Percentiles rank a stretch among this genome's conserved stretches.
Evolutionary conservation across 169 alveolate species (phyloP).

Genomic region (Plasmodium knowlesi): DNA sequence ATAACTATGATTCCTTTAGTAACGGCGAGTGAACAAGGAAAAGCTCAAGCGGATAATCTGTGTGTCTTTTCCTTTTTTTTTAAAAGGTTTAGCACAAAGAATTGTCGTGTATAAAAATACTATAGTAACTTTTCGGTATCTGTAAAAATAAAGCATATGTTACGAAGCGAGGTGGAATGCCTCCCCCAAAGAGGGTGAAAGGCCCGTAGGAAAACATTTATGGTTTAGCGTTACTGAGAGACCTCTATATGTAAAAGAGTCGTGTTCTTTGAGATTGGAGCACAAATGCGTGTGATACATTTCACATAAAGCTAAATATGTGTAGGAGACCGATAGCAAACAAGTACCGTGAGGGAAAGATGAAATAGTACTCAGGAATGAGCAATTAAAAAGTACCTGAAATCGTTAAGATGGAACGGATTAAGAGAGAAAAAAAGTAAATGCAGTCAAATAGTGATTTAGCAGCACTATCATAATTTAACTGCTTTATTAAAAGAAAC

Average conservation of each 20-base stretch:
- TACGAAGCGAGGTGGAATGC: constrained; percentile 79
- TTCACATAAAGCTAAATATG: constrained; percentile 91
- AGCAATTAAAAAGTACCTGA: constrained; percentile 73
- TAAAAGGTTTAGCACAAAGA: neutral
- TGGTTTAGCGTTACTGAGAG: neutral
- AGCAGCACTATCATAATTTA: neutral
- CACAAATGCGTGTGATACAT: constrained; percentile 84
- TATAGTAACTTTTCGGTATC: neutral
- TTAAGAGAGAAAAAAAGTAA: constrained; percentile 88
- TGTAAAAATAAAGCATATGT: neutral
- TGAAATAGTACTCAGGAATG: constrained; percentile 93
- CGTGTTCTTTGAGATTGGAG: constrained; percentile 88
- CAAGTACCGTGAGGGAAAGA: constrained; percentile 96
- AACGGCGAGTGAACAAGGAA: constrained; percentile 94
- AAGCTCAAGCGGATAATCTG: constrained; percentile 87
- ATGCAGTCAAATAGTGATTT: constrained; percentile 91
- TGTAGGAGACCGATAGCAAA: constrained; percentile 94
- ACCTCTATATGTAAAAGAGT: constrained; percentile 39
- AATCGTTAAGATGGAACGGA: constrained; percentile 36
- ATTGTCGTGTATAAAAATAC: neutral
- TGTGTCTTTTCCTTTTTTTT: neutral
- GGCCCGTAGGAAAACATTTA: constrained; percentile 88
- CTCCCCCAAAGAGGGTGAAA: constrained; percentile 90
- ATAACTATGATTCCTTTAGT: constrained; percentile 89
- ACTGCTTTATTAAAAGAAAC: constrained; percentile 88